phyloP scores from a whole-genome alignment of 768 basidiomycete genomes.

The Suillus subaureus region DNA sequence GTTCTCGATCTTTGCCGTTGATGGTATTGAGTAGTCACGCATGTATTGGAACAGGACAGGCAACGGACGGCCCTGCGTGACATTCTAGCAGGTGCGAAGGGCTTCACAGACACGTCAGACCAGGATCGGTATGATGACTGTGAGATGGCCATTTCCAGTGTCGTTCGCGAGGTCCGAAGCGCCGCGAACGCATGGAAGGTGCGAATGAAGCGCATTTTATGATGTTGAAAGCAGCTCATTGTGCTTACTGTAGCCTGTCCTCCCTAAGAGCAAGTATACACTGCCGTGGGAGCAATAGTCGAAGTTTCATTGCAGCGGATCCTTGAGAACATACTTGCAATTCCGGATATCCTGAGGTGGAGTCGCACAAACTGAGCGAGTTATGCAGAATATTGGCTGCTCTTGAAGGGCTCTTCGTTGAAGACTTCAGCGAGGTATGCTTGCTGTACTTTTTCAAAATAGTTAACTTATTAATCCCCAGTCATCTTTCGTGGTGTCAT shows the following conservation, averaged over 20 bases:
- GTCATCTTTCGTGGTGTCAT: conserved; percentile 78
- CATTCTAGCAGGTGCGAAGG: conserved; percentile 55
- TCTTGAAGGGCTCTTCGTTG: conserved; percentile 79
- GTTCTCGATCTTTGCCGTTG: conserved; percentile 26
- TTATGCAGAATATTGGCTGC: conserved; percentile 78
- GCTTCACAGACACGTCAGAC: conserved; percentile 69
- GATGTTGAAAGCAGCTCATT: not conserved
- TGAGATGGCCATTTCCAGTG: conserved; percentile 64
- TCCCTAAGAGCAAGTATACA: conserved; percentile 73
- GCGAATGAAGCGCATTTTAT: conserved; percentile 18
- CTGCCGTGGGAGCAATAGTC: conserved; percentile 68
- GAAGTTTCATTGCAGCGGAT: conserved; percentile 70
- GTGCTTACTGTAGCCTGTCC: conserved; percentile 49
- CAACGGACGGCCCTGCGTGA: conserved; percentile 34
- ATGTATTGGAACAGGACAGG: conserved; percentile 22
- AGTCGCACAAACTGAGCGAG: conserved; percentile 82
- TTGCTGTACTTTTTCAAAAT: not conserved
- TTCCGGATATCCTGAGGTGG: conserved; percentile 86
- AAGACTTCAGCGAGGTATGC: conserved; percentile 60
- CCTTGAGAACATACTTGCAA: conserved; percentile 68
- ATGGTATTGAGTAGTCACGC: not conserved
- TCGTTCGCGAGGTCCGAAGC: conserved; percentile 63
- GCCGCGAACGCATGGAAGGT: conserved; percentile 78
- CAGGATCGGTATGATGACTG: conserved; percentile 79
- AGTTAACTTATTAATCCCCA: conserved; percentile 28